Base-by-base conservation (phyloP, 2,329 filamentous ascomycete genomes). In the Colletotrichum musae region DNA sequence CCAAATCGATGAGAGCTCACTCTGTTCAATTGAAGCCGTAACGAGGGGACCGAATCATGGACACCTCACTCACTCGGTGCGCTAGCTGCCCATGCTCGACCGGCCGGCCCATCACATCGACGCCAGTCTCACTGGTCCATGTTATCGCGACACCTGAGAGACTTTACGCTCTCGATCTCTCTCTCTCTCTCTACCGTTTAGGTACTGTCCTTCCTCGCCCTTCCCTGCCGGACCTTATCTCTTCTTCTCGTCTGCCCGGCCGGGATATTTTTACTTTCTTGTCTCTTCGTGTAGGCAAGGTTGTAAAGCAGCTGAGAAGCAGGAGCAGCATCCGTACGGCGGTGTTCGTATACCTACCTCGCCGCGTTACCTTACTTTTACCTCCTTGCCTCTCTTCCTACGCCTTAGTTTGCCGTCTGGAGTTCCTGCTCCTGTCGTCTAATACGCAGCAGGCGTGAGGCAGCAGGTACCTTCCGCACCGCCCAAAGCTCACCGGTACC, bases 401-500 rank as follows among this genome's bases (percentile, higher is more conserved):
- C 13, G 13, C 41, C 16, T 43, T 43, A n/a, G 10, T 43, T n/a
- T 43, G 41, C 41, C 16, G 41, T 43, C 41, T 43, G 41, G 32
- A 13, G 16, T 57, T 39, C 4, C 53, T 41, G n/a, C 32, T 36
- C 45, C 45, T 21, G 18, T 48, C 45, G 45, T 48, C 45, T 48
- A 48, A 48, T 48, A 24, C n/a, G 26, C 16, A 48, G 32, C 52
- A 39, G 52, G 41, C 41, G 41, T 43, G 41, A 43, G 16, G 16
- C 13, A 43, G 41, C 13, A 36, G 45, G 58, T 62, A 58, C 62
- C 48, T 53, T 32, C 45, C 32, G 32, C 45, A 52, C 28, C 32
- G 32, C 48, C 64, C 24, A 41, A 43, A 13, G 41, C 50, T 61
- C 50, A 54, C 32, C 53, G 32, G 63, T 58, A 61, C 53, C 50